phyloP scores from a whole-genome alignment of 140 eudicot species.

The Ambrosia hybrid region DNA sequence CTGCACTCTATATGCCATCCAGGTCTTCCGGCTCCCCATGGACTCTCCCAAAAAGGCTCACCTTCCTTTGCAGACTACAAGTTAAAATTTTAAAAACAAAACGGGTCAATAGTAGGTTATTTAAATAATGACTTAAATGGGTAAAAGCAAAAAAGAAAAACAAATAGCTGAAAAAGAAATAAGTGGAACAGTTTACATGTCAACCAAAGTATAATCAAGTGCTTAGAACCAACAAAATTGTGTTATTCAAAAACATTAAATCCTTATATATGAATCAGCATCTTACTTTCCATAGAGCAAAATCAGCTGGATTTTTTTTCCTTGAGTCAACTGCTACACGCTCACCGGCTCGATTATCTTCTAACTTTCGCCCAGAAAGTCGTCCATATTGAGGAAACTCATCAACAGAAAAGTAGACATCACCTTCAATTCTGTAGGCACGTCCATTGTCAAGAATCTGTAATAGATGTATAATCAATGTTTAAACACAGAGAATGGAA shows the following conservation, averaged over 20 bases:
- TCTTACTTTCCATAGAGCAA: conserved; percentile 98
- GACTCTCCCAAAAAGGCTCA: conserved; percentile 96
- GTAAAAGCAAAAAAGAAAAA: neutral
- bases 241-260: neutral
- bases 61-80: conserved; percentile 92
- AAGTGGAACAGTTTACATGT: neutral
- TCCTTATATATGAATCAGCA: neutral
- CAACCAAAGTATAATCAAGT: neutral
- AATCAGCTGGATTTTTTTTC: conserved; percentile 95
- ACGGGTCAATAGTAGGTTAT: too few species aligned
- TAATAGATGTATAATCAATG: neutral
- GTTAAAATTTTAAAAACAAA: neutral
- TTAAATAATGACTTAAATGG: neutral
- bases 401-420: conserved; percentile 86
- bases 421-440: conserved; percentile 73
- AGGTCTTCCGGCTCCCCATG: conserved; percentile 99
- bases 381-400: conserved; percentile 73
- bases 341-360: conserved; percentile 97
- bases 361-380: conserved; percentile 83
- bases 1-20: conserved; percentile 99
- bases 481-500: conserved; percentile 2
- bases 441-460: conserved; percentile 89
- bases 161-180: neutral
- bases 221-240: neutral
- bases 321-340: conserved; percentile 87